These are phyloP conservation scores for Stereum hirsutum DNA, from an alignment of 1,284 basidiomycete genomes.

Conservation along the genomic window DNA sequence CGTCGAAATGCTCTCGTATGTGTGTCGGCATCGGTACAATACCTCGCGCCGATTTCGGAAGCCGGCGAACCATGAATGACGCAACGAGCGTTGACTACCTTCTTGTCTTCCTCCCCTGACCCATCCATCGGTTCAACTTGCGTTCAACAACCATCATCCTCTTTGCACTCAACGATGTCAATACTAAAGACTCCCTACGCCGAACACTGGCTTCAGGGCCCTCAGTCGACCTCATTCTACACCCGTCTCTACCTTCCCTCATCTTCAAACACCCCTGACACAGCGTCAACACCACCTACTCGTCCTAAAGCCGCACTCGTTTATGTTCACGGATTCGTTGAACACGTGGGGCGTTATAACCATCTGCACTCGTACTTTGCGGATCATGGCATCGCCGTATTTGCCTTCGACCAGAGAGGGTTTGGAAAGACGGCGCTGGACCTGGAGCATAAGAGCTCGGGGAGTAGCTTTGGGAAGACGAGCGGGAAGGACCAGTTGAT, in stretches of 20 bases:
- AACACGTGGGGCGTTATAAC: conserved; percentile 72
- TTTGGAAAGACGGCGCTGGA: conserved; percentile 76
- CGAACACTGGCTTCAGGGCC: conserved; percentile 48
- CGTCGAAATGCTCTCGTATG: too few relatives aligned
- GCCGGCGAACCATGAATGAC: too few relatives aligned
- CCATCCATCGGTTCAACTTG: too few relatives aligned
- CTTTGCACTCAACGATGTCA: not conserved
- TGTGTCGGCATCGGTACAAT: too few relatives aligned
- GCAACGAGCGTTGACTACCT: too few relatives aligned
- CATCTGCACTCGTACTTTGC: conserved; percentile 57
- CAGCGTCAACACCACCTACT: not conserved
- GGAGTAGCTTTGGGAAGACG: conserved; percentile 59
- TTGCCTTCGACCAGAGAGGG: conserved; percentile 81
- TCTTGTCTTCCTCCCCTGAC: too few relatives aligned
- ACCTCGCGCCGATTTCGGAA: too few relatives aligned
- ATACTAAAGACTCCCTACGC: not conserved
- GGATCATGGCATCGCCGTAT: conserved; percentile 51
- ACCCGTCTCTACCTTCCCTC: conserved; percentile 2
- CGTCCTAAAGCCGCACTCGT: conserved; percentile 34
- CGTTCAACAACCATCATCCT: too few relatives aligned
- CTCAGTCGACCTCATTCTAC: conserved; percentile 30
- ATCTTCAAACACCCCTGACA: conserved; percentile 5
- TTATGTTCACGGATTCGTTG: conserved; percentile 81
- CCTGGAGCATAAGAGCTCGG: conserved; percentile 30
- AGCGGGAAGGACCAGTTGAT: conserved; percentile 59